Conservation (phyloP, 2,329 filamentous ascomycete species). For the Talaromyces amestolkiae region DNA sequence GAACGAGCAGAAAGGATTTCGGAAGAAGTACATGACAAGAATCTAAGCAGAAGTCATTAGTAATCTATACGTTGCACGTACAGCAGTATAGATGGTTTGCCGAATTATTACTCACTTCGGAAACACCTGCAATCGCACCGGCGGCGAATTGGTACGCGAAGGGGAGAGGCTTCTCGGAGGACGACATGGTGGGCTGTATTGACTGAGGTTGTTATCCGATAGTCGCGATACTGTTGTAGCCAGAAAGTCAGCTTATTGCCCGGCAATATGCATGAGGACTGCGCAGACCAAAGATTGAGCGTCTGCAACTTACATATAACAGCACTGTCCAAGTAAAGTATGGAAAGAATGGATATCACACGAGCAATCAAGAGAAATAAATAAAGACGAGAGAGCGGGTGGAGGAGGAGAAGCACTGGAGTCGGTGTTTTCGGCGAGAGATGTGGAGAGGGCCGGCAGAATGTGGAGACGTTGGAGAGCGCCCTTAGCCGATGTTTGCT, state of each 20-base stretch:
- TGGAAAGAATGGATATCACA: background rate
- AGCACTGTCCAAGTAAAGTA: background rate
- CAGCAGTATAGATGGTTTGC: background rate
- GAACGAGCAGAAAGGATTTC: background rate
- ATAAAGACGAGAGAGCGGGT: constrained; percentile 4
- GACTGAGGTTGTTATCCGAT: background rate
- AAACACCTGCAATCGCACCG: constrained; percentile 95
- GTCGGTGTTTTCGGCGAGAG: background rate
- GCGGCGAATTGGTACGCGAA: constrained; percentile 95
- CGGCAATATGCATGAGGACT: background rate
- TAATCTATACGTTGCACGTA: background rate
- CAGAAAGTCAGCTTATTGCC: background rate
- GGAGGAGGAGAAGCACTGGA: constrained; percentile 1
- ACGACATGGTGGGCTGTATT: constrained; percentile 54
- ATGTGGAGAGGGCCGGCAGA: constrained; percentile 2
- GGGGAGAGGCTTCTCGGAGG: constrained; percentile 68
- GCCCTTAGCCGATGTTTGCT: constrained; percentile 1
- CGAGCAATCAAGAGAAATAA: background rate
- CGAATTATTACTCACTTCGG: constrained; percentile 65
- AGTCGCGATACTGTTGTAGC: background rate
- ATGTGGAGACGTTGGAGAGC: constrained; percentile 4
- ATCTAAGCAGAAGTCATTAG: constrained; percentile 23
- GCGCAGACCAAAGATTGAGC: too few relatives aligned
- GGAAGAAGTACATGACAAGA: constrained; percentile 29
- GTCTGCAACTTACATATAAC: background rate